Conservation (phyloP, 2,329 filamentous ascomycete genomes). For the Botryotinia convoluta region DNA sequence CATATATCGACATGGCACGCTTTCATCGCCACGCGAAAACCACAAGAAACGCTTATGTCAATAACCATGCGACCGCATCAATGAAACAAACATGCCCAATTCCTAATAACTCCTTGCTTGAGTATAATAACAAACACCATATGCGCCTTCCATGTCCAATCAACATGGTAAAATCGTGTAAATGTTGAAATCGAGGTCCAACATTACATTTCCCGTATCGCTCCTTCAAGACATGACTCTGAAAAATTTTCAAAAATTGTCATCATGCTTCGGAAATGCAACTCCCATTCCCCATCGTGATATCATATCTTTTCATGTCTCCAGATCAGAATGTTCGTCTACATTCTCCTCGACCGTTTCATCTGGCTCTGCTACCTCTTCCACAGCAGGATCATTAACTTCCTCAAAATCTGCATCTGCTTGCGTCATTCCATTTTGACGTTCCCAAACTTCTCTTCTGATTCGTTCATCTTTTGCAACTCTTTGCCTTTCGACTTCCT, state of each 20-base stretch:
- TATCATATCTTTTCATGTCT: slow-evolving; percentile 12
- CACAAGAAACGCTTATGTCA: background rate
- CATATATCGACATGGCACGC: background rate
- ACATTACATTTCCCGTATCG: slow-evolving; percentile 2
- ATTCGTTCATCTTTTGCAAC: slow-evolving; percentile 84
- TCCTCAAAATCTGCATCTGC: slow-evolving; percentile 29
- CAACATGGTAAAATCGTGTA: background rate
- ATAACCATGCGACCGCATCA: background rate
- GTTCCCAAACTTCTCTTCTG: slow-evolving; percentile 73
- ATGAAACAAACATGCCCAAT: background rate
- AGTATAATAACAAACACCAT: background rate
- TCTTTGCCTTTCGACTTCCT: slow-evolving; percentile 84
- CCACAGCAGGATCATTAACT: slow-evolving; percentile 1
- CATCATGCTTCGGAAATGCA: background rate
- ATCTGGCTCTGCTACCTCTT: slow-evolving; percentile 4
- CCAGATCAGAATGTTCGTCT: slow-evolving; percentile 2
- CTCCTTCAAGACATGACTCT: background rate
- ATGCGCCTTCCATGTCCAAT: slow-evolving; percentile 4
- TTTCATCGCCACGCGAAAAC: slow-evolving; percentile 5
- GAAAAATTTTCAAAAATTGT: background rate
- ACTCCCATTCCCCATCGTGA: background rate
- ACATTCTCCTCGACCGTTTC: background rate
- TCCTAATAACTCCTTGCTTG: slow-evolving; percentile 9
- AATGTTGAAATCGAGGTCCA: background rate
- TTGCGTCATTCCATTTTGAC: slow-evolving; percentile 53